Evolutionary conservation across 306 rosid species (phyloP), one percentile per base, ranked within the genome.

Genomic region (Lagenaria siceraria): DNA sequence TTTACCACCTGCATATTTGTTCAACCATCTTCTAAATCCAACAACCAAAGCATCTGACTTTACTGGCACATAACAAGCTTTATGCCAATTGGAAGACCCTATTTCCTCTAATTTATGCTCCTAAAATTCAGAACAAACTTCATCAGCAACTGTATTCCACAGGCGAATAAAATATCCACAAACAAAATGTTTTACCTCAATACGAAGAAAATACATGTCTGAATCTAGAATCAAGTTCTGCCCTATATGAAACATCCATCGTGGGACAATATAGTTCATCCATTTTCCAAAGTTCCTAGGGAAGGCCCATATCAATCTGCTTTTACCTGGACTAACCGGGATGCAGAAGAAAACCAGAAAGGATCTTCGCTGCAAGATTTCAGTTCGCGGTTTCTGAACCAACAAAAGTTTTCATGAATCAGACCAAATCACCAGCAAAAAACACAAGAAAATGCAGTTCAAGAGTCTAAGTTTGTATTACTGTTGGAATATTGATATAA

Each of bases 21-120:
- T 95, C 55, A 95, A 76, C 98, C 98, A 95, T 71, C 84, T 95
- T 84, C 98, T 88, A 79, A 82, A 92, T 68, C 88, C 96, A 78
- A 92, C 78, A 74, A 92, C 98, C 55, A 86, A 84, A 6, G 93
- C 90, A 85, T 95, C 98, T 33, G 98, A 78, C 62, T 90, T 95
- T 65, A 92, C 88, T 18, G 98, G 98, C 84, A 92, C 88, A 82
- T 87, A 95, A 81, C 98, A 95, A 18, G 91, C 92, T 81, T 82
- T 92, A 46, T 82, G 92, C 98, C 98, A 95, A 80, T 89, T 90
- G 31, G 58, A 55, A 80, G 78, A 75, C 60, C 92, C 96, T 9
- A 21, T 78, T 27, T 90, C 91, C 91, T 46, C 76, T 76, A 92
- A 79, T 84, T 82, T 92, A 27, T 83, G 87, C 86, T 92, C 97